A percentile compares a stretch with the other conserved stretches of the same genome.
Conservation (phyloP, 1,284 basidiomycete species). For the Cutaneotrichosporon cyanovorans region DNA sequence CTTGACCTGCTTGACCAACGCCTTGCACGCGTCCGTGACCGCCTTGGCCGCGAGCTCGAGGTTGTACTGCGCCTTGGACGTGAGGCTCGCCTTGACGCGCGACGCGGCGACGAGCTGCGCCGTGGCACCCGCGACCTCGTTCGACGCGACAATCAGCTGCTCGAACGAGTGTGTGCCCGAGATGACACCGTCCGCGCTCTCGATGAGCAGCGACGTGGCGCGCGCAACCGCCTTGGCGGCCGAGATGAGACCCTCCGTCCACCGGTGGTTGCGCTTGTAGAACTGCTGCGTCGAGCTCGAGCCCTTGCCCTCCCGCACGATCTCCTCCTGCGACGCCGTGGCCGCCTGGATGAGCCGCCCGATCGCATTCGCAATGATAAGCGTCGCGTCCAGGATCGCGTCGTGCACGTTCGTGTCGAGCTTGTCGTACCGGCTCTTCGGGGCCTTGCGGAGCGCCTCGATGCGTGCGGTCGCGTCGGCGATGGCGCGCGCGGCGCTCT, state of each 20-base stretch:
- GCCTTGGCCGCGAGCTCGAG: constrained; percentile 95
- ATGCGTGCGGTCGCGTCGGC: constrained; percentile 84
- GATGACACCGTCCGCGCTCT: constrained; percentile 94
- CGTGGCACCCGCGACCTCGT: constrained; percentile 93
- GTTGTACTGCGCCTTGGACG: constrained; percentile 96
- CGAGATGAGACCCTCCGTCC: constrained; percentile 98
- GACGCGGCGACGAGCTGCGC: constrained; percentile 98
- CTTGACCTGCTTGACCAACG: constrained; percentile 93
- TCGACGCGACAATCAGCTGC: constrained; percentile 97
- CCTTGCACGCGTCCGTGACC: constrained; percentile 97
- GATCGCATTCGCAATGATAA: constrained; percentile 93
- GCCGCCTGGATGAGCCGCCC: constrained; percentile 90
- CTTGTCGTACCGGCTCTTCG: constrained; percentile 75
- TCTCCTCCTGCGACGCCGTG: constrained; percentile 96
- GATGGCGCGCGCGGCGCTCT: constrained; percentile 84
- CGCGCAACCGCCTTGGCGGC: constrained; percentile 97
- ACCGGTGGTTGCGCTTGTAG: constrained; percentile 99
- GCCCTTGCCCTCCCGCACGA: constrained; percentile 89
- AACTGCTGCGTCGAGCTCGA: constrained; percentile 89
- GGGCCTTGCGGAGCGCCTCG: constrained; percentile 81
- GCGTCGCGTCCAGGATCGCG: constrained; percentile 84
- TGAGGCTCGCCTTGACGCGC: constrained; percentile 94
- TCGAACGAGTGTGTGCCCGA: constrained; percentile 94
- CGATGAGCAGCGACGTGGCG: constrained; percentile 93
- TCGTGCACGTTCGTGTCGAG: constrained; percentile 97